Base-by-base conservation (phyloP, 2,329 filamentous ascomycete genomes). In the Drechslera avenae region DNA sequence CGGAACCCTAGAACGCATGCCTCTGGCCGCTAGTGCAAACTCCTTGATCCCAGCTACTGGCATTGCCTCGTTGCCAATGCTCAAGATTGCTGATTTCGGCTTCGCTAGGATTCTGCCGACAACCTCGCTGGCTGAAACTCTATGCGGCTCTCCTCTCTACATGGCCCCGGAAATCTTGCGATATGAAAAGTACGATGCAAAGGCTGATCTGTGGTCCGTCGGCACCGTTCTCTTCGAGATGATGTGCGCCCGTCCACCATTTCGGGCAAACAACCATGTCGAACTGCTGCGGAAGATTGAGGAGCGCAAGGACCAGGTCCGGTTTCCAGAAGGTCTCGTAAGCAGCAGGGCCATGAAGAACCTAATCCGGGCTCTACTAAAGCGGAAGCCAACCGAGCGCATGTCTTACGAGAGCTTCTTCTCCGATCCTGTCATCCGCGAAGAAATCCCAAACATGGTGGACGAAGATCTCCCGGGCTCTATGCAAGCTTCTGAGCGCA, bases 31-130 rank as follows among this genome's bases (percentile, higher is more conserved):
- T 43, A 92, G 89, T 65, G 86, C 88, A 35, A 86, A 92, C 69
- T 92, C 91, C 0, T 79, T 94, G 48, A 88, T 90, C 36, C 91
- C 93, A 3, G 83, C 87, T 19, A 87, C 87, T 19, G 94, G 94
- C 6, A 78, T 99, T 23, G 81, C 85, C 45, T 94, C 91, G 14
- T 76, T 99, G 34, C 94, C 94, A 4, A 95, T 97, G 88, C 84
- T 99, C 53, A 99, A 99, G 77, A 87, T 99, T 63, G 94, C 94
- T 50, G 94, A 99, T 76, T 99, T 99, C 69, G 94, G 94, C n/a
- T 99, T 99, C 71, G 94, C 94, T 48, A 86, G 94, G 48, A 91
- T 95, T 47, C 78, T 99, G 40, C 93, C 94, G 2, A 86, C 90
- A 6, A 96, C 93, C 0, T 93, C 92, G 4, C 82, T 99, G 57